A percentile compares a stretch with the other conserved stretches of the same genome.
Conservation (phyloP, 148 eudicot genomes). For the Mesembryanthemum crystallinum region DNA sequence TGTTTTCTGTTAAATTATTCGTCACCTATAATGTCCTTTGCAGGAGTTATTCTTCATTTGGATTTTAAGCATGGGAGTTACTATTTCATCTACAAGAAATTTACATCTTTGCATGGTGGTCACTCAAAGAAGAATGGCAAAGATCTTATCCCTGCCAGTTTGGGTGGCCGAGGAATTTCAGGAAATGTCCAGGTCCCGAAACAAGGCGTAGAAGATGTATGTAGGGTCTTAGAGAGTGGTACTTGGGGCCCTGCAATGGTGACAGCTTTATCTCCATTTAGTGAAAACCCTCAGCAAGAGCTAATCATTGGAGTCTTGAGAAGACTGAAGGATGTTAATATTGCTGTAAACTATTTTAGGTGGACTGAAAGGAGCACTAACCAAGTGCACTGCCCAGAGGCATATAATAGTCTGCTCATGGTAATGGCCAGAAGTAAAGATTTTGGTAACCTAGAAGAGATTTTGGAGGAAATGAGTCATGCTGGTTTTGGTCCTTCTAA, state of each 20-base stretch:
- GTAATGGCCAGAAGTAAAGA: slow-evolving; percentile 61
- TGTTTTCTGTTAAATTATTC: neutral
- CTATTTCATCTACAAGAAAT: slow-evolving; percentile 24
- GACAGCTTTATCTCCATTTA: slow-evolving; percentile 42
- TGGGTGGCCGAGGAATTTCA: slow-evolving; percentile 26
- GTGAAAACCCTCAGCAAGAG: slow-evolving; percentile 45
- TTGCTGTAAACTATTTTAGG: slow-evolving; percentile 69
- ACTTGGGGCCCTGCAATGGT: slow-evolving; percentile 76
- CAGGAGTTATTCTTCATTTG: slow-evolving; percentile 22
- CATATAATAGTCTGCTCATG: slow-evolving; percentile 79
- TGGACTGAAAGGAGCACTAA: slow-evolving; percentile 62
- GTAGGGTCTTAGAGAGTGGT: slow-evolving; percentile 62
- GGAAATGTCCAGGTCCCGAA: slow-evolving; percentile 32
- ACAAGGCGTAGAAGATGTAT: slow-evolving; percentile 50
- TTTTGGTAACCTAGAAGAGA: slow-evolving; percentile 49
- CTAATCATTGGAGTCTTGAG: slow-evolving; percentile 62
- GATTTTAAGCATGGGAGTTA: slow-evolving; percentile 25
- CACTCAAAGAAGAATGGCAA: slow-evolving; percentile 26
- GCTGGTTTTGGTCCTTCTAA: slow-evolving; percentile 80
- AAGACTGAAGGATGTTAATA: slow-evolving; percentile 59
- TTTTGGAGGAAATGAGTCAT: slow-evolving; percentile 90
- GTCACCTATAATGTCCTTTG: neutral
- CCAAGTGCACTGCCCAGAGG: slow-evolving; percentile 72
- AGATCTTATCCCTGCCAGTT: slow-evolving; percentile 20
- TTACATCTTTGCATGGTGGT: slow-evolving; percentile 38